phyloP scores from a whole-genome alignment of 2,329 filamentous ascomycete species.

The Trichoderma pleuroti region DNA sequence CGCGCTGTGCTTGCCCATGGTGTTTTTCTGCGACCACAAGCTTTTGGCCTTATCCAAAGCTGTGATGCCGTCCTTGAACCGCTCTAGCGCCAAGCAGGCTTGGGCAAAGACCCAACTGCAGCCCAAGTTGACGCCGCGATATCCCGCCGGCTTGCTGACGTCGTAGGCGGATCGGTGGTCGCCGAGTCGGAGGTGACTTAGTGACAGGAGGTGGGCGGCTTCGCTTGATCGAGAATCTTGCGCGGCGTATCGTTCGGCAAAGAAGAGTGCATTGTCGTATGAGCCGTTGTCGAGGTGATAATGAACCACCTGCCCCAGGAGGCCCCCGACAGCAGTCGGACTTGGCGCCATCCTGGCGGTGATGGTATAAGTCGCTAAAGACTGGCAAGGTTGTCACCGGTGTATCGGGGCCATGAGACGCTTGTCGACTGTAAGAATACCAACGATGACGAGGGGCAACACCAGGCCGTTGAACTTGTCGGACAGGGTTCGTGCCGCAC shows the following conservation, averaged over 20 bases:
- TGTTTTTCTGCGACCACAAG: slow-evolving; percentile 72
- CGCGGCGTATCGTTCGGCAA: slow-evolving; percentile 79
- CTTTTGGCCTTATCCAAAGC: slow-evolving; percentile 78
- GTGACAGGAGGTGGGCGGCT: slow-evolving; percentile 74
- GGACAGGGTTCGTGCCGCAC: slow-evolving; percentile 1
- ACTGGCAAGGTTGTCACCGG: slow-evolving; percentile 23
- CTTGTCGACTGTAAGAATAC: background rate
- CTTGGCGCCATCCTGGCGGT: slow-evolving; percentile 50
- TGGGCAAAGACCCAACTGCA: slow-evolving; percentile 92
- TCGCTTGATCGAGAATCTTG: slow-evolving; percentile 80
- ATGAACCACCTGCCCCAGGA: slow-evolving; percentile 58
- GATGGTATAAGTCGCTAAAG: slow-evolving; percentile 14
- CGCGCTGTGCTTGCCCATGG: slow-evolving; percentile 79
- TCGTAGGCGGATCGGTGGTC: slow-evolving; percentile 86
- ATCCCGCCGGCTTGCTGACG: slow-evolving; percentile 66
- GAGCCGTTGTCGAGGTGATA: slow-evolving; percentile 86
- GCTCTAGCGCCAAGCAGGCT: slow-evolving; percentile 75
- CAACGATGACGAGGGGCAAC: background rate
- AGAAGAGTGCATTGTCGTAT: slow-evolving; percentile 87
- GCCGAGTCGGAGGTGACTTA: slow-evolving; percentile 79
- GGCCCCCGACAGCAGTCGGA: slow-evolving; percentile 46
- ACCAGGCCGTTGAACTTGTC: background rate
- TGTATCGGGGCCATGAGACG: slow-evolving; percentile 29
- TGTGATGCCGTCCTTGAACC: slow-evolving; percentile 74
- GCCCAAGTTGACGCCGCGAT: slow-evolving; percentile 72